Evolutionary conservation across 306 rosid genomes (phyloP).

Genomic region (Acacia acuminata): DNA sequence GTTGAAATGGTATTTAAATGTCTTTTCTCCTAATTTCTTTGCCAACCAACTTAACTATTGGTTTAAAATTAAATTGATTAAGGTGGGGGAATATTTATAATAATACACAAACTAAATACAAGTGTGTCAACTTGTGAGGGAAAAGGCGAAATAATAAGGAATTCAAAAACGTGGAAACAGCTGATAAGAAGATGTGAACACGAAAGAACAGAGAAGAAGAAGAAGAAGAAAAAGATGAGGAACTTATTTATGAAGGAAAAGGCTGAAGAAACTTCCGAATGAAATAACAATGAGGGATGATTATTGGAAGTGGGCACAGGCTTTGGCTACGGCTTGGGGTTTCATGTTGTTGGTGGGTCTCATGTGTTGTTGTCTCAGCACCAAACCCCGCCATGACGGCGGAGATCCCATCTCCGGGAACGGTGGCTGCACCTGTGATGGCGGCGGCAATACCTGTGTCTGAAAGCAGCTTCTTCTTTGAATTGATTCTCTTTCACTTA

Average conservation of each 20-base stretch:
- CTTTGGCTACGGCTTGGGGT: constrained; percentile 68
- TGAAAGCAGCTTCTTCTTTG: not conserved
- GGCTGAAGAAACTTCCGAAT: not conserved
- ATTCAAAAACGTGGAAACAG: not conserved
- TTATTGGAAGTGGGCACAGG: constrained; percentile 58
- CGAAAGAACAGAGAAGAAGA: not conserved
- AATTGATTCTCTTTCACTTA: not conserved
- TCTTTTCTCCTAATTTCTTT: no score
- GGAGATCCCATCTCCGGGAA: constrained; percentile 36
- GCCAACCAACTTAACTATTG: not conserved
- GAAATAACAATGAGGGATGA: constrained; percentile 4
- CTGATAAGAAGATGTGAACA: not conserved
- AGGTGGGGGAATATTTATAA: not conserved
- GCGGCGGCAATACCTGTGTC: constrained; percentile 57
- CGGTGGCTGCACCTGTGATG: constrained; percentile 70
- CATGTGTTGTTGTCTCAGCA: constrained; percentile 74
- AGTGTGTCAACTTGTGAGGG: not conserved
- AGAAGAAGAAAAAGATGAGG: not conserved
- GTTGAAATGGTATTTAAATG: no score
- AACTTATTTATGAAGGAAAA: not conserved
- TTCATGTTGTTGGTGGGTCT: constrained; percentile 69
- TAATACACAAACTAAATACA: no score
- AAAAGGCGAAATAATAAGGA: not conserved
- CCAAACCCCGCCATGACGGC: constrained; percentile 53
- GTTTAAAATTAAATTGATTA: not conserved